Base-by-base conservation (phyloP, 1,139 yeast genomes). In the Blastobotrys proliferans region DNA sequence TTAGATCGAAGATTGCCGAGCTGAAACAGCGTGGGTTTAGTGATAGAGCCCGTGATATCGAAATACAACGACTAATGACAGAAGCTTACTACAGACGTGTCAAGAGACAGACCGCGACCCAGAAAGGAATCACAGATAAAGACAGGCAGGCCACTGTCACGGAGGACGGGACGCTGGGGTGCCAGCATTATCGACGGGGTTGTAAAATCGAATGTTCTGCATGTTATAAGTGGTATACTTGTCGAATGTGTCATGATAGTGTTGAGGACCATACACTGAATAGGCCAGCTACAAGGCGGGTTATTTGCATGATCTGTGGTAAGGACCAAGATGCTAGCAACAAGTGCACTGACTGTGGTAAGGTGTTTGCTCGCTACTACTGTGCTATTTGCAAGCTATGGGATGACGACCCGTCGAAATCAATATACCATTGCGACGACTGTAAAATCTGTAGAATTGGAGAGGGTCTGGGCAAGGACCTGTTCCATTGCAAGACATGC, bases 361-460 rank as follows among this genome's bases (percentile, higher is more conserved):
- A 65, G 38, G 77, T 76, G 43, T 70, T 88, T 60, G 88, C 95
- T 16, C 70, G 75, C 45, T 88, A 90, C 60, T 86, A 77, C 60
- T 90, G 97, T 62, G 69, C 68, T 11, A 76, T 71, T 41, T 90
- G 97, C 67, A 81, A 80, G 48, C 71, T 90, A 28, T 90, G 84
- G 70, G 96, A 86, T 58, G 83, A 87, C 58, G 95, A 87, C 57
- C 75, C 80, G 13, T 68, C 73, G 35, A 87, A 87, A 58, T 83
- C 83, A 49, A 88, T 90, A 21, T 90, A 88, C 60, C 97, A 90
- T 60, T 90, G 97, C 62, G 85, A 81, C 52, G 84, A 82, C 54
- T 90, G 97, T 68, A 96, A 95, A 0, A 86, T 90, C 43, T 90
- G 97, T 60, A 76, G 97, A 11, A 71, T 90, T 18, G 97, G 97